phyloP scores from a whole-genome alignment of 192 early-diverging fungal genomes.

The Coemansia reversa region DNA sequence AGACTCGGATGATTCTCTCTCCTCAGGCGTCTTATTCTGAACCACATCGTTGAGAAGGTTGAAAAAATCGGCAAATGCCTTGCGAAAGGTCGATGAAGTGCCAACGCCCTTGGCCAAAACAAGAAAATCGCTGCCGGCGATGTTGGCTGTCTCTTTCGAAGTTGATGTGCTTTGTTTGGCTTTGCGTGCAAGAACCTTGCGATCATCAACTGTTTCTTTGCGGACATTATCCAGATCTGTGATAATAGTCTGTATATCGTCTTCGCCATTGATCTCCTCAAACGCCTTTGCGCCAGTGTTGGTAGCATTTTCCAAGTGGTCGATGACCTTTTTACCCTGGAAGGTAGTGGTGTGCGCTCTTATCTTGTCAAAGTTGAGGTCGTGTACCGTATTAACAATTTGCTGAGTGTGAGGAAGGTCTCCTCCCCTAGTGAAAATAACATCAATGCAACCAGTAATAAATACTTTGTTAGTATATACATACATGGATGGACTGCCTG shows the following conservation, averaged over 20 bases:
- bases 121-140: slow-evolving; percentile 41
- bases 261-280: slow-evolving; percentile 46
- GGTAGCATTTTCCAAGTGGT: slow-evolving; percentile 33
- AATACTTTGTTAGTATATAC: too few species aligned
- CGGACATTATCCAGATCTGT: slow-evolving; percentile 28
- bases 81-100: slow-evolving; percentile 40
- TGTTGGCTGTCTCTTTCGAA: slow-evolving; percentile 13
- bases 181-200: slow-evolving; percentile 36
- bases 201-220: slow-evolving; percentile 37
- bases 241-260: slow-evolving; percentile 30
- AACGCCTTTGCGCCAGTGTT: slow-evolving; percentile 24
- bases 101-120: slow-evolving; percentile 32
- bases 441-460: too few species aligned
- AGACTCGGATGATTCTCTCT: slow-evolving; percentile 6
- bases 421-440: slow-evolving; percentile 12
- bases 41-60: slow-evolving; percentile 30
- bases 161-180: slow-evolving; percentile 22
- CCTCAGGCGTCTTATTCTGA: slow-evolving; percentile 20
- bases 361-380: slow-evolving; percentile 36
- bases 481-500: background rate
- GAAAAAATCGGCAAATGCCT: slow-evolving; percentile 25
- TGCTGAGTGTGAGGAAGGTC: slow-evolving; percentile 30
- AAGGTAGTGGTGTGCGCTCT: slow-evolving; percentile 39
- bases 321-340: slow-evolving; percentile 44
- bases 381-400: slow-evolving; percentile 18